A percentile compares a stretch with the other conserved stretches of the same genome.
Evolutionary conservation across 225 moss, liverwort and hornwort species (phyloP).

Genomic region (Asterella californica): DNA sequence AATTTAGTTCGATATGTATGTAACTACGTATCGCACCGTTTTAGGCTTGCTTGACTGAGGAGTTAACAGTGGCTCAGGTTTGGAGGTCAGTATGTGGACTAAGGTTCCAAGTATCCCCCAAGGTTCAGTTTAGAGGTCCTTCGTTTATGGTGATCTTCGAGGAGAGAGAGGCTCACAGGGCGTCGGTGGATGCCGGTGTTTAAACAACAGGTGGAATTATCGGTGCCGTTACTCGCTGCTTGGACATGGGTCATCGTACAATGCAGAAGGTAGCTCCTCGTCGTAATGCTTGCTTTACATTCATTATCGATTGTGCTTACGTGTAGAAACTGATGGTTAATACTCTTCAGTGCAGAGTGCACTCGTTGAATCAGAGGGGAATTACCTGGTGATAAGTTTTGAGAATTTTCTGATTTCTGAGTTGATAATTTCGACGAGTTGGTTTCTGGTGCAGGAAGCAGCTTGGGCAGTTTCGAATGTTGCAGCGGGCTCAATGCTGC

Average conservation of each 20-base stretch:
- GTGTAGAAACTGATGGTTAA: too few relatives aligned
- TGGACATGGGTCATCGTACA: slow-evolving; percentile 79
- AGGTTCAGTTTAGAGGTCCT: not conserved
- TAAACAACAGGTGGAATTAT: slow-evolving; percentile 63
- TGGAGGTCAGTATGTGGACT: too few relatives aligned
- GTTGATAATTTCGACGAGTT: too few relatives aligned
- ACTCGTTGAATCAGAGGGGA: too few relatives aligned
- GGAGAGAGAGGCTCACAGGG: not conserved
- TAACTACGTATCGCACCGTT: too few relatives aligned
- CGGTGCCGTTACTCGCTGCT: slow-evolving; percentile 69
- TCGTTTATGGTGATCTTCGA: not conserved
- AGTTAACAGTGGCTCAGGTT: too few relatives aligned
- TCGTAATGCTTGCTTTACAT: not conserved
- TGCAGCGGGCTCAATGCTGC: slow-evolving; percentile 72
- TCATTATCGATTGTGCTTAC: too few relatives aligned
- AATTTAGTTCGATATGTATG: too few relatives aligned
- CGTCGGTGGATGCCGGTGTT: not conserved
- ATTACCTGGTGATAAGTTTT: too few relatives aligned
- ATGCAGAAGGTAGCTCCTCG: slow-evolving; percentile 65
- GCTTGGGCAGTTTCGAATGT: slow-evolving; percentile 92
- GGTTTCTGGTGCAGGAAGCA: slow-evolving; percentile 59
- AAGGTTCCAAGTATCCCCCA: not conserved
- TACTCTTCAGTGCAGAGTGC: too few relatives aligned
- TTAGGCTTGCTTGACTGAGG: too few relatives aligned
- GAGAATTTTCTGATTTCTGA: too few relatives aligned